Base-by-base conservation (phyloP, 352 stramenopile species). In the Pythium pyrilobum region DNA sequence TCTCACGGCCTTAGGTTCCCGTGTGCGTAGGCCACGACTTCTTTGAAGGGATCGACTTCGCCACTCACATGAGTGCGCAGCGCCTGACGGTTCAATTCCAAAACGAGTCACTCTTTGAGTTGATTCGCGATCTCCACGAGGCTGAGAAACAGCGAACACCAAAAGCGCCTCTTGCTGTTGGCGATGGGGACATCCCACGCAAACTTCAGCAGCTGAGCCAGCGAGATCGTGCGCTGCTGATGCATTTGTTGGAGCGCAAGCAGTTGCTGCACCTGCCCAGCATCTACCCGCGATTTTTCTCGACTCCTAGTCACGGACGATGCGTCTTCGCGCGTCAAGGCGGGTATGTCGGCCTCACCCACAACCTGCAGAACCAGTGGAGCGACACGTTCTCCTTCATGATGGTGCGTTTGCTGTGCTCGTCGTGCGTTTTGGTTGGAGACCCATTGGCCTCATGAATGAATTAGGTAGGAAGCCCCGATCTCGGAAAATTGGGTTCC, bases 181-280 rank as follows among this genome's bases (percentile, higher is more conserved):
- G 16, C 38, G 40, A 20, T 3, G 45, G 47, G 3, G 71, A 87
- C 11, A 34, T 83, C 25, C 77, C 89, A 43, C 29, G 47, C 0
- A 66, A 71, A 47, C 69, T 92, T 20, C 46, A 51, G 0, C 39
- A 49, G 10, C 59, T 91, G 31, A 62, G 45, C 7, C 29, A 52
- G 10, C 50, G 48, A 10, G 47, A 81, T 8, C 73, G 59, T 50
- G 72, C 48, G 9, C 54, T 85, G 21, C 41, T 94, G 5, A 89
- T 94, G 79, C 84, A 94, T 43, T 63, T 94, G 32, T 72, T 94
- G 48, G 66, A 84, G 38, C 79, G 84, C 27, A 87, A 87, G 56
- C 71, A 83, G 27, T 45, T 89, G 27, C 64, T 94, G 5, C 81
- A 92, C 38, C 54, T 87, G 11, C 72, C 81, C 52, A 80, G 71